Evolutionary conservation across 2,329 filamentous ascomycete genomes (phyloP).

Genomic region (Lachnellula willkommii): DNA sequence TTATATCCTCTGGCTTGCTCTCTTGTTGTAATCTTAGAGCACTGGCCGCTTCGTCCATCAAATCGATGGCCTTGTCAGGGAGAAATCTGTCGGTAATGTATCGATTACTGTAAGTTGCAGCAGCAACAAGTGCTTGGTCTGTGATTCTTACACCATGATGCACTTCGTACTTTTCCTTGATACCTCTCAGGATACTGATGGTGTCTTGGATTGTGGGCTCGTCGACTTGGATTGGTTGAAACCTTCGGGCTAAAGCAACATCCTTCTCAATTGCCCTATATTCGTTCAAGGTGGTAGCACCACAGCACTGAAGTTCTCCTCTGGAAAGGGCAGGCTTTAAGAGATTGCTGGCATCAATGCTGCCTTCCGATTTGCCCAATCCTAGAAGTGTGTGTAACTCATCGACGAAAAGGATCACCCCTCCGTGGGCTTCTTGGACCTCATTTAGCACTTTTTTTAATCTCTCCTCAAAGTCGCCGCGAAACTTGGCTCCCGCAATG

Average conservation of each 20-base stretch:
- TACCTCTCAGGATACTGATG: slow-evolving; percentile 89
- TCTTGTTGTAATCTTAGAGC: slow-evolving; percentile 89
- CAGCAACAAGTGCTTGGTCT: slow-evolving; percentile 84
- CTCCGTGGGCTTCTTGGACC: slow-evolving; percentile 76
- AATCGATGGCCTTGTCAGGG: slow-evolving; percentile 93
- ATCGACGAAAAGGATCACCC: slow-evolving; percentile 91
- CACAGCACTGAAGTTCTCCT: slow-evolving; percentile 90
- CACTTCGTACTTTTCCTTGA: slow-evolving; percentile 96
- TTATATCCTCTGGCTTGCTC: slow-evolving; percentile 92
- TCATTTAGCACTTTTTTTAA: slow-evolving; percentile 88
- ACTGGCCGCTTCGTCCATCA: slow-evolving; percentile 93
- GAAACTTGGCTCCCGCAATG: slow-evolving; percentile 91
- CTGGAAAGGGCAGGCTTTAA: slow-evolving; percentile 90
- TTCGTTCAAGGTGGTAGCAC: slow-evolving; percentile 87
- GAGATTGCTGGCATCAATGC: slow-evolving; percentile 92
- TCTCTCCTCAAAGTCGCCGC: slow-evolving; percentile 93
- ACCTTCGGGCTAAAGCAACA: slow-evolving; percentile 82
- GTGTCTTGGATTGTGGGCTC: slow-evolving; percentile 90
- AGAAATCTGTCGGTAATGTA: slow-evolving; percentile 96
- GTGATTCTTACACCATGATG: slow-evolving; percentile 95
- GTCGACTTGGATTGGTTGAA: slow-evolving; percentile 90
- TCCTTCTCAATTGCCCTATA: slow-evolving; percentile 95
- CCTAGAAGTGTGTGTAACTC: slow-evolving; percentile 89
- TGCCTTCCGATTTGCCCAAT: slow-evolving; percentile 90
- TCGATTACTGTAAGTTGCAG: slow-evolving; percentile 85